These are phyloP conservation scores for Leccinum obscurum DNA, from an alignment of 768 basidiomycete genomes.

Conservation along the genomic window DNA sequence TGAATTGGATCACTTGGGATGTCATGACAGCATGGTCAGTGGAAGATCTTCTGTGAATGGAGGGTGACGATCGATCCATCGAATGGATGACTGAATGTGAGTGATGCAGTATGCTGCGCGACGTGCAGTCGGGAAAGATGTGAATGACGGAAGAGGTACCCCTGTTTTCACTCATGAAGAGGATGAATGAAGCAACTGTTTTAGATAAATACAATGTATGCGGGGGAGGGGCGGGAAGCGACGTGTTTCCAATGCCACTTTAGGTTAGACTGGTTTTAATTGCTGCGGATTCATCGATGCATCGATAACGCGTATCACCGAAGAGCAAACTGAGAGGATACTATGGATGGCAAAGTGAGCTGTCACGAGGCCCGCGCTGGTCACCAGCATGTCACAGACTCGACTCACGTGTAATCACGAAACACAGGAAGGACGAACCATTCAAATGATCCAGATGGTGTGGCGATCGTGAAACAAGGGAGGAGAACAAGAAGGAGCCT, in stretches of 20 bases:
- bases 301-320: slow-evolving; percentile 17
- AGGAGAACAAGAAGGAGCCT: slow-evolving; percentile 9
- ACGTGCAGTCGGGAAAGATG: neutral
- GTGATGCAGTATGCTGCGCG: neutral
- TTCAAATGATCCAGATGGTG: neutral
- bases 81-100: neutral
- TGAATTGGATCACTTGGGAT: neutral
- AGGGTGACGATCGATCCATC: slow-evolving; percentile 4
- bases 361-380: neutral
- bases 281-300: slow-evolving; percentile 16
- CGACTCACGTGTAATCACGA: slow-evolving; percentile 4
- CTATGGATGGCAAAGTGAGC: slow-evolving; percentile 3
- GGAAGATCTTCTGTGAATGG: slow-evolving; percentile 11
- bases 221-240: slow-evolving; percentile 1
- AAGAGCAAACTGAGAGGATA: slow-evolving; percentile 13
- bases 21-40: neutral
- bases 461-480: neutral
- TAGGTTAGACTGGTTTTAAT: slow-evolving; percentile 3
- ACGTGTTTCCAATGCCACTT: slow-evolving; percentile 25
- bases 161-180: slow-evolving; percentile 8
- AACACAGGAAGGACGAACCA: neutral
- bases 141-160: neutral
- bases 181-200: neutral
- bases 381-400: neutral
- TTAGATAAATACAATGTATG: slow-evolving; percentile 12